Percentiles rank a stretch among this genome's conserved stretches.
These are phyloP conservation scores for Stephania japonica DNA, from an alignment of 164 flowering plant genomes.

Conservation along the genomic window DNA sequence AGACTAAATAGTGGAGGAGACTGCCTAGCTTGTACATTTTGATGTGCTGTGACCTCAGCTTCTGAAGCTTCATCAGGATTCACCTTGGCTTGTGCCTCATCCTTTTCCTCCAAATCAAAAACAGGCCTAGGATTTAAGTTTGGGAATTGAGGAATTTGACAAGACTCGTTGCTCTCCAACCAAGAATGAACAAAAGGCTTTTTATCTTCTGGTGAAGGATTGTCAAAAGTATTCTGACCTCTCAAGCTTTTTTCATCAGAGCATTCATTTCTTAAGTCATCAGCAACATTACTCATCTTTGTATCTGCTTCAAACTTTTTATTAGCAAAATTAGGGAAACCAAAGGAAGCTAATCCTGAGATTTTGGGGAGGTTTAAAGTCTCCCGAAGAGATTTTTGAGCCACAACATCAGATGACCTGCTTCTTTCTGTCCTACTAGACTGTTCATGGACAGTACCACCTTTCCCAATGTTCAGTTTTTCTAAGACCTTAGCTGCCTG, in stretches of 20 bases:
- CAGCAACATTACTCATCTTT: conserved; percentile 10
- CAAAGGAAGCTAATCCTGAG: conserved; percentile 16
- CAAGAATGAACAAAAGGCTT: conserved; percentile 13
- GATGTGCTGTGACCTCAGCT: conserved; percentile 20
- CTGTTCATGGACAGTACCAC: conserved; percentile 19
- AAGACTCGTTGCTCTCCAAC: conserved; percentile 24
- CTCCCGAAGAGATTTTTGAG: conserved; percentile 10
- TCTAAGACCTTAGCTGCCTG: conserved; percentile 52
- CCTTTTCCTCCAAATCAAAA: conserved; percentile 17
- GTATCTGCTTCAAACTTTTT: conserved; percentile 10
- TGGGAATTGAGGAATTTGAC: conserved; percentile 9
- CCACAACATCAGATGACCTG: conserved; percentile 14
- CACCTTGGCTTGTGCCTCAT: conserved; percentile 9
- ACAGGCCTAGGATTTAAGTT: conserved; percentile 11
- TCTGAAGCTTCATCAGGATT: conserved; percentile 18
- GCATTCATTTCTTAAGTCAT: conserved; percentile 11
- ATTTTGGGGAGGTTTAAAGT: conserved; percentile 13
- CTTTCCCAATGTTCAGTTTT: conserved; percentile 35
- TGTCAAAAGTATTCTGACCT: conserved; percentile 9
- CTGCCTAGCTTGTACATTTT: conserved; percentile 20
- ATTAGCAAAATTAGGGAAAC: not conserved
- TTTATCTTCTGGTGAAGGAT: conserved; percentile 7
- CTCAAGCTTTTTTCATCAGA: conserved; percentile 9
- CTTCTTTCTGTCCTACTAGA: conserved; percentile 18
- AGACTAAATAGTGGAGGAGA: conserved; percentile 18